Base-by-base conservation (phyloP, 2,329 filamentous ascomycete genomes). In the Claviceps arundinis region DNA sequence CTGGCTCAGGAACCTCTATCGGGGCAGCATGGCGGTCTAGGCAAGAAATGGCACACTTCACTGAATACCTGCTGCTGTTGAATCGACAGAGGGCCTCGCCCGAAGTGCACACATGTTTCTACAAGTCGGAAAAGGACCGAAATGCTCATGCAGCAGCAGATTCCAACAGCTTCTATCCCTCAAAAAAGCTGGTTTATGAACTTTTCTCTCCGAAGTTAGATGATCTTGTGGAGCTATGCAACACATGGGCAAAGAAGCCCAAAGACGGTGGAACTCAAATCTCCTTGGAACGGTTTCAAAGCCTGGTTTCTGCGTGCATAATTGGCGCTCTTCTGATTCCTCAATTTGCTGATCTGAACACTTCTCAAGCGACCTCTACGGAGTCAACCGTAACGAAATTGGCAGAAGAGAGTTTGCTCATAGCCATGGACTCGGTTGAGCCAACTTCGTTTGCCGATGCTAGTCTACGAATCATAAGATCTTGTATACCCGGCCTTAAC, bases 41-140 rank as follows among this genome's bases (percentile, higher is more conserved):
- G 14, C 60, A 63, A 26, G 68, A 73, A 43, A 70, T 68, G 11
- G 68, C 71, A 45, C 59, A 64, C 6, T 68, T 78, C 54, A 69
- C 75, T 40, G 68, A 72, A 46, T 84, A 83, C 55, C 67, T 82
- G 5, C 66, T 84, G 2, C 68, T 82, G 1, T 65, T 82, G 11
- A 68, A 73, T 1, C 64, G 58, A 22, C 48, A 59, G 14, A 26
- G 45, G 16, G 37, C 47, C 5, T 43, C 40, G 1, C 19, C 34
- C 47, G 5, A 37, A 37, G 40, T 43, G 4, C 37, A 38, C 37
- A 42, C 43, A 11, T 49, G 55, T 14, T 50, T 50, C 30, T 54
- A 51, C 2, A 42, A 45, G 17, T 52, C 55, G 5, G 52, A 44
- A 2, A 42, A 24, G 3, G 17, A 56, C 53, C 37, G 53, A 54